Evolutionary conservation across 2,329 filamentous ascomycete species (phyloP).

Genomic region (Lachnellula subtilissima): DNA sequence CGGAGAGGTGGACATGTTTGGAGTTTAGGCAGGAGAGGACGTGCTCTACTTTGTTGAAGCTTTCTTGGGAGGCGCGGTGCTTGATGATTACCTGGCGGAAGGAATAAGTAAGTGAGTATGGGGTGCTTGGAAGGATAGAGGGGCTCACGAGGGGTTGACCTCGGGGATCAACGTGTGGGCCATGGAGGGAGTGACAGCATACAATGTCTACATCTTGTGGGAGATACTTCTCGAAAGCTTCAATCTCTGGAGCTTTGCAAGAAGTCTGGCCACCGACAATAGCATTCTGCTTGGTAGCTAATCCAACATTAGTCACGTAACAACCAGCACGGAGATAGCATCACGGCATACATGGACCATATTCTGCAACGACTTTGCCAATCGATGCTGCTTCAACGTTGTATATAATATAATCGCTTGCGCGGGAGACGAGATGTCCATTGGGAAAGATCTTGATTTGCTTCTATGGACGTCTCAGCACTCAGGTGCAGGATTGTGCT

Average conservation of each 20-base stretch:
- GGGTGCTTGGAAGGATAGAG: not conserved
- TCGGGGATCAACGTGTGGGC: conserved; percentile 79
- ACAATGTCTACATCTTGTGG: conserved; percentile 87
- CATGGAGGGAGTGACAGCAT: conserved; percentile 94
- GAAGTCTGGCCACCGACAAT: conserved; percentile 98
- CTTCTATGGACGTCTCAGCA: conserved; percentile 53
- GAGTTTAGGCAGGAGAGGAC: conserved; percentile 81
- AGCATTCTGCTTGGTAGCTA: conserved; percentile 89
- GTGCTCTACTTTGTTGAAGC: conserved; percentile 71
- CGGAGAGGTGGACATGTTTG: conserved; percentile 82
- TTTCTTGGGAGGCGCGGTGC: conserved; percentile 76
- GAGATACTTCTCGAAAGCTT: conserved; percentile 84
- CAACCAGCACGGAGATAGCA: not conserved
- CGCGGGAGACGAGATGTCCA: conserved; percentile 91
- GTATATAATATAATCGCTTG: conserved; percentile 98
- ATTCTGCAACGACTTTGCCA: conserved; percentile 78
- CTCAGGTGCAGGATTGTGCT: conserved; percentile 28
- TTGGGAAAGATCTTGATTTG: conserved; percentile 86
- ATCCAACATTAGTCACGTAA: conserved; percentile 12
- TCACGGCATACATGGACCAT: conserved; percentile 76
- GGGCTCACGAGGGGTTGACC: conserved; percentile 75
- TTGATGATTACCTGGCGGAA: conserved; percentile 67
- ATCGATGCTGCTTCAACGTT: conserved; percentile 94
- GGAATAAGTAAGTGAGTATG: not conserved
- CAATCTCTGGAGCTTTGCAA: conserved; percentile 95